Percentiles rank a stretch among this genome's conserved stretches.
Conservation (phyloP, 441 rosid genomes). For the Pelargonium myrrhifolium region DNA sequence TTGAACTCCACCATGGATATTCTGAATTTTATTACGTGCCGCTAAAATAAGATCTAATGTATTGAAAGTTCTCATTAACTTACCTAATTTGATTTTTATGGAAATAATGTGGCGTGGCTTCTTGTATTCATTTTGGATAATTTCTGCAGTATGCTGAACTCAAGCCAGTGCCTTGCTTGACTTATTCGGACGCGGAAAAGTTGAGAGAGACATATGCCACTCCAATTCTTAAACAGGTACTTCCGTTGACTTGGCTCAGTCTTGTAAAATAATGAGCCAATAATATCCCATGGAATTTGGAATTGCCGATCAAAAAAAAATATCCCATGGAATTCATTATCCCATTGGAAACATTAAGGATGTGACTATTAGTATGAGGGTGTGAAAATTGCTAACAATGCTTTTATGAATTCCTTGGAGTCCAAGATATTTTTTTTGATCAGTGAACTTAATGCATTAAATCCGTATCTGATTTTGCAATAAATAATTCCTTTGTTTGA, state of each 20-base stretch:
- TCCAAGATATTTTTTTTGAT: background rate
- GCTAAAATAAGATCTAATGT: background rate
- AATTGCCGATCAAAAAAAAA: no score
- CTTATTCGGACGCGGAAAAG: slow-evolving; percentile 65
- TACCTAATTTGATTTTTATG: background rate
- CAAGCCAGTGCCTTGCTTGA: slow-evolving; percentile 88
- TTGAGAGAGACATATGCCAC: slow-evolving; percentile 70
- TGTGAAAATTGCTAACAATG: background rate
- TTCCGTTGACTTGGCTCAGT: slow-evolving; percentile 3
- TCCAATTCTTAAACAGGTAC: slow-evolving; percentile 86
- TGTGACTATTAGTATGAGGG: background rate
- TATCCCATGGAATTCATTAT: no score
- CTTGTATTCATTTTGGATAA: slow-evolving; percentile 15
- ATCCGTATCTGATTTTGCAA: background rate
- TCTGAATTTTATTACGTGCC: background rate
- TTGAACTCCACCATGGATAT: background rate
- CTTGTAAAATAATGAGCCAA: background rate
- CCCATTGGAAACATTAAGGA: background rate
- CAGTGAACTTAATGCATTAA: background rate
- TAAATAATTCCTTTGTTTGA: background rate
- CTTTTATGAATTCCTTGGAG: no score
- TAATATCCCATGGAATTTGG: no score
- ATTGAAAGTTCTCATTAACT: background rate
- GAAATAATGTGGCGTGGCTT: background rate
- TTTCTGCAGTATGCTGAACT: slow-evolving; percentile 80